Base-by-base conservation (phyloP, 75 land plant species). In the Azolla pinnata region DNA sequence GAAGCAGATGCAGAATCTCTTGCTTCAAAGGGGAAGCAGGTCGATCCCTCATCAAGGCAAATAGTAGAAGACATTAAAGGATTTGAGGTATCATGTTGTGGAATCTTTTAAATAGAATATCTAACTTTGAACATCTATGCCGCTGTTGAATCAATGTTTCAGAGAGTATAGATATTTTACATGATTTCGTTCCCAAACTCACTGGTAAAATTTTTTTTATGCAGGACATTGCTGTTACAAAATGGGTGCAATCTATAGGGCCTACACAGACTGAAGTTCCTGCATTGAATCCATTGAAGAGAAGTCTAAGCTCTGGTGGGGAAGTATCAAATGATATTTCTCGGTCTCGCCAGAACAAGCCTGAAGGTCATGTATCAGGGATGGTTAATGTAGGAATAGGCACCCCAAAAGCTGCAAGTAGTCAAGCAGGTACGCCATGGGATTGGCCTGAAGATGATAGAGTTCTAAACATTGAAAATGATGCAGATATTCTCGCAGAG, bases 1-100 rank as follows among this genome's bases (percentile, higher is more conserved):
- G 93, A 87, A 33, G 84, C 93, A 44, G 97, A 91, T 80, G 97
- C 88, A 48, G 97, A 91, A 66, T 91, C 97, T 25, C 74, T 87
- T 31, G 48, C 55, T 24, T 31, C 57, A 33, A 70, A 70, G 67
- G 60, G 52, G 31, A 66, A 74, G 65, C 87, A 79, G 64, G 72
- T 79, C 64, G 80, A 83, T 26, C 60, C 71, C 33, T 74, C 87
- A 65, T 61, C 84, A 34, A 67, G 45, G 17, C 61, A 19, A 20
- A 35, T 57, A 38, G 69, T 59, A 31, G 61, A 31, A 23, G 69
- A 67, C n/a, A 29, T 67, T 53, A 67, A 67, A 38, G 53, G 29
- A 10, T 48, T 53, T 4, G 62, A 59, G 64, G 64, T 61, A 46
- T 35, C 31, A 17, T 53, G 59, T 69, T 65, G 72, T 46, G 4